Percentiles rank a stretch among this genome's conserved stretches.
These are phyloP conservation scores for Tremellales sp. DNA, from an alignment of 1,284 basidiomycete species.

Conservation along the genomic window DNA sequence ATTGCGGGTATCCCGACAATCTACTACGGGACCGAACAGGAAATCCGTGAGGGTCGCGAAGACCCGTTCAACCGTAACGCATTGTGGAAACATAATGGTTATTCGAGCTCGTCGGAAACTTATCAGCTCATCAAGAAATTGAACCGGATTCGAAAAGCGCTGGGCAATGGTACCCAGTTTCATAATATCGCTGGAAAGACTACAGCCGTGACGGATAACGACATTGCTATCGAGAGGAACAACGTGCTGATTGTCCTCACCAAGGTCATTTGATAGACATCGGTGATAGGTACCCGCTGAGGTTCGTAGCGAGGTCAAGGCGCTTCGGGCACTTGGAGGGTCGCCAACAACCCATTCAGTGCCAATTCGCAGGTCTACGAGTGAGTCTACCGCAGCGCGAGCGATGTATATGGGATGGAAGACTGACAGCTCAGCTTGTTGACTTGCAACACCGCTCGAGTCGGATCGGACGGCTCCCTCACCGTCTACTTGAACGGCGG, in stretches of 20 bases:
- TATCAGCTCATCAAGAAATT: conserved; percentile 61
- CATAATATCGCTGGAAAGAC: conserved; percentile 55
- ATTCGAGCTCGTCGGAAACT: conserved; percentile 46
- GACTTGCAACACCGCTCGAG: conserved; percentile 20
- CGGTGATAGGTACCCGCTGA: conserved; percentile 6
- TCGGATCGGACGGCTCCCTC: conserved; percentile 19
- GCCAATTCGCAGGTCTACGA: conserved; percentile 26
- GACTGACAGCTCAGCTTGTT: conserved; percentile 21
- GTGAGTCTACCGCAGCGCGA: conserved; percentile 15
- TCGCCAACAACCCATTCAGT: conserved; percentile 15
- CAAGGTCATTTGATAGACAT: conserved; percentile 54
- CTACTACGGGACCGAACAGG: conserved; percentile 69
- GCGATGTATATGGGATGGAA: background rate
- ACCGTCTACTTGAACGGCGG: conserved; percentile 28
- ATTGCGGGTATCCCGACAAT: conserved; percentile 56
- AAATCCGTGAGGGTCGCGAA: conserved; percentile 40
- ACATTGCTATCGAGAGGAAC: conserved; percentile 65
- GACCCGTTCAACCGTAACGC: conserved; percentile 65
- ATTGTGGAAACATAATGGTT: conserved; percentile 66
- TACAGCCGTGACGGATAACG: conserved; percentile 56
- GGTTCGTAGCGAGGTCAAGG: conserved; percentile 18
- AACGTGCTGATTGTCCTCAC: conserved; percentile 64
- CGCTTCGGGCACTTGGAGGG: conserved; percentile 13
- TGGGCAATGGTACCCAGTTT: conserved; percentile 51
- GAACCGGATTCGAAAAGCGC: conserved; percentile 66